Evolutionary conservation across 805 yeast species (phyloP), one percentile per base, ranked within the genome.

Genomic region (Dipodascus geniculatus): DNA sequence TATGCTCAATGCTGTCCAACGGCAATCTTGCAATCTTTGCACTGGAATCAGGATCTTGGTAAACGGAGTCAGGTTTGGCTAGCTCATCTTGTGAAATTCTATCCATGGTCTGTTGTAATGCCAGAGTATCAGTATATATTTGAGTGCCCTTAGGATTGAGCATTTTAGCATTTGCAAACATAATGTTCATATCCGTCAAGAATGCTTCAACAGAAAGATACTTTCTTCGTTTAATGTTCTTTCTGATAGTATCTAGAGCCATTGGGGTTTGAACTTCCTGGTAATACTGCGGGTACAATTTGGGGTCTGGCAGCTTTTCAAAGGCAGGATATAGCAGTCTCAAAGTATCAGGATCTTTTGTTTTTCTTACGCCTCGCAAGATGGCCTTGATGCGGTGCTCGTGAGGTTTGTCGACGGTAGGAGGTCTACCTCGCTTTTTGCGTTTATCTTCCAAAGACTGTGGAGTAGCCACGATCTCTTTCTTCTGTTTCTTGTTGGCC

Each of bases 371-470:
- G 50, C 80, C 82, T 65, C 95, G 81, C 74, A 93, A 71, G 42
- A 93, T 82, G 59, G 87, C 82, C 67, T 91, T 90, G 68, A 91
- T 89, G 58, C 97, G 76, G 64, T 88, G 88, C 68, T 93, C 97
- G 67, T 85, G 90, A 3, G 96, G 95, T 64, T 82, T 84, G 66
- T 87, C 96, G 51, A 88, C 87, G 54, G 87, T 84, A 1, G 96
- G 96, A 3, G 96, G 96, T 61, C 96, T 77, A 19, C 96, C 96
- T 63, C 95, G 77, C 67, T 87, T 83, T 31, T 80, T 77, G 60
- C 87, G 64, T 48, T 61, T 61, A 48, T 83, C 71, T 23, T 59
- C 63, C n/a, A 51, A 22, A 69, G 65, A 49, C 17, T 48, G 48
- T 11, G 56, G 68, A 72, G 22, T 60, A 56, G 51, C 59, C 42